Conservation (phyloP, 2,329 filamentous ascomycete species). For the Aspergillus alliaceus region DNA sequence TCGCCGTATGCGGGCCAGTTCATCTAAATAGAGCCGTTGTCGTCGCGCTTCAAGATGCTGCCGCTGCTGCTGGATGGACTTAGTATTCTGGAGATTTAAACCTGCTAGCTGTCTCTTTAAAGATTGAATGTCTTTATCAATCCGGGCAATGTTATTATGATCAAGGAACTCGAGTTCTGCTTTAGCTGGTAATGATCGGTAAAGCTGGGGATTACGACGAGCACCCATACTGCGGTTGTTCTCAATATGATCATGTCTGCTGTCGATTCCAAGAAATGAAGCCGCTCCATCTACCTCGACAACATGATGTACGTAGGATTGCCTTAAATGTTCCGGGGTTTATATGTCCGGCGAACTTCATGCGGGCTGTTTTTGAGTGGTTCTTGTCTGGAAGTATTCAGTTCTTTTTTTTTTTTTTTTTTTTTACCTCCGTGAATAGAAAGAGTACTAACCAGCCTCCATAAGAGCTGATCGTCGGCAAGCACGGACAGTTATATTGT, state of each 20-base stretch:
- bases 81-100: not conserved
- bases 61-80: not conserved
- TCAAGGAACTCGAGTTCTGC: conserved; percentile 9
- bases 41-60: not conserved
- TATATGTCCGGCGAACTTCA: conserved; percentile 12
- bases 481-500: conserved; percentile 13
- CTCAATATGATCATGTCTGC: conserved; percentile 6
- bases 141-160: conserved; percentile 1
- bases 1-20: not conserved
- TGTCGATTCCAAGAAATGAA: conserved; percentile 1
- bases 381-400: conserved; percentile 16
- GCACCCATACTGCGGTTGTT: conserved; percentile 7
- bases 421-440: no score
- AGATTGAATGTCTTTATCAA: conserved; percentile 1
- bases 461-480: conserved; percentile 14
- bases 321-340: conserved; percentile 10
- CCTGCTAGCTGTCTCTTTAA: not conserved
- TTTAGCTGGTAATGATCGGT: conserved; percentile 3
- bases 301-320: conserved; percentile 13
- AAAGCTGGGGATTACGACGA: conserved; percentile 2
- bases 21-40: conserved; percentile 3
- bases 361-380: conserved; percentile 9
- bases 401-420: no score
- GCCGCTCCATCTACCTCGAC: conserved; percentile 3
- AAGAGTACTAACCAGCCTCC: conserved; percentile 6